phyloP scores from a whole-genome alignment of 2,329 filamentous ascomycete genomes.

The Aspergillus calidoustus region DNA sequence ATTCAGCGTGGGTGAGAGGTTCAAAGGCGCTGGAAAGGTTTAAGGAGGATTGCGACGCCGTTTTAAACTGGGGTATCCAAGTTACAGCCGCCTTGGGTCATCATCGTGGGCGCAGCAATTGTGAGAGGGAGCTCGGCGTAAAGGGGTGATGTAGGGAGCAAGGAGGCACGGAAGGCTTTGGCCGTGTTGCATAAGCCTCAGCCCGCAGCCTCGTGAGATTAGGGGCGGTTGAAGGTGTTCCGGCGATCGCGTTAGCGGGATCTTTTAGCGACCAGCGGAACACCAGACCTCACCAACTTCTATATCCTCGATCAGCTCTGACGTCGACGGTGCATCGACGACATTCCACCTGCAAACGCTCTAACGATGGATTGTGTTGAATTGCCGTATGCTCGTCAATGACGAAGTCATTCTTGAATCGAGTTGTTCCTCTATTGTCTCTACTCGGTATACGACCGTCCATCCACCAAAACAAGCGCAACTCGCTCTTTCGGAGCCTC shows the following conservation, averaged over 20 bases:
- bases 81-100: background rate
- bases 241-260: background rate
- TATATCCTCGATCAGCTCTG: background rate
- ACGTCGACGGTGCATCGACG: background rate
- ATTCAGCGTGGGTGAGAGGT: constrained; percentile 33
- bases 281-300: background rate
- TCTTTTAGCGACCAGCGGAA: background rate
- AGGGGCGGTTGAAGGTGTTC: background rate
- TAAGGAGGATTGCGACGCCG: background rate
- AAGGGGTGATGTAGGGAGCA: background rate
- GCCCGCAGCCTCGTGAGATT: background rate
- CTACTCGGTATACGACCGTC: background rate
- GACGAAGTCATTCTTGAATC: background rate
- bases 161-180: background rate
- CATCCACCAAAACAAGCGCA: background rate
- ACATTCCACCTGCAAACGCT: background rate
- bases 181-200: background rate
- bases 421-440: background rate
- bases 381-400: background rate
- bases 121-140: background rate
- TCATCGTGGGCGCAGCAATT: constrained; percentile 6
- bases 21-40: constrained; percentile 8
- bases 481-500: background rate
- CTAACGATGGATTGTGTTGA: background rate
- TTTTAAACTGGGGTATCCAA: background rate